Evolutionary conservation across 257 asterid genomes (phyloP).

Genomic region (Jacaranda copaia): DNA sequence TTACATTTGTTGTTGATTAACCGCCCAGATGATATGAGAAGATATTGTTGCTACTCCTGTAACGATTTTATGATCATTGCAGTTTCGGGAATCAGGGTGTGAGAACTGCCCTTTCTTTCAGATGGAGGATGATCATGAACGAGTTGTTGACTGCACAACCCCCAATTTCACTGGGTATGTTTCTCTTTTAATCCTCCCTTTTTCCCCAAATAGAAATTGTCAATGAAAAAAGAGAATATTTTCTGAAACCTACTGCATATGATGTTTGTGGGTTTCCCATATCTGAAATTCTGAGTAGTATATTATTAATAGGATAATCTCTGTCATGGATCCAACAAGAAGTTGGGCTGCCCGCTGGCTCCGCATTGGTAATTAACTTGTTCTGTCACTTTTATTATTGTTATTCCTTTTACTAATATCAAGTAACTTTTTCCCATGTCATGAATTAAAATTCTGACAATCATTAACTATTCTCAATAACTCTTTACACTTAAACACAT

Average conservation of each 20-base stretch:
- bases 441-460: neutral
- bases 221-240: neutral
- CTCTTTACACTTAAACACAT: conserved; percentile 5
- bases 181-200: neutral
- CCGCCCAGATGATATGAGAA: neutral
- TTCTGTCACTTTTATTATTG: conserved; percentile 6
- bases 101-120: conserved; percentile 92
- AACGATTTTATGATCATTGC: conserved; percentile 30
- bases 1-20: conserved; percentile 7
- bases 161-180: conserved; percentile 86
- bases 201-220: neutral
- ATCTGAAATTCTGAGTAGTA: conserved; percentile 2
- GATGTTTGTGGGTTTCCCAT: neutral
- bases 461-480: neutral
- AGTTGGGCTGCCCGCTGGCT: conserved; percentile 99
- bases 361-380: conserved; percentile 65
- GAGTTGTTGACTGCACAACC: conserved; percentile 87
- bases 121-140: conserved; percentile 87
- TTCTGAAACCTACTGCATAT: neutral
- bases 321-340: conserved; percentile 89
- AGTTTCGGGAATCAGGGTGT: conserved; percentile 94
- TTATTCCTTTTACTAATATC: neutral
- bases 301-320: conserved; percentile 61
- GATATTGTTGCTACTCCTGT: neutral
- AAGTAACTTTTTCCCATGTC: neutral